These are phyloP conservation scores for Plenodomus lindquistii DNA, from an alignment of 2,329 filamentous ascomycete species.

Conservation along the genomic window DNA sequence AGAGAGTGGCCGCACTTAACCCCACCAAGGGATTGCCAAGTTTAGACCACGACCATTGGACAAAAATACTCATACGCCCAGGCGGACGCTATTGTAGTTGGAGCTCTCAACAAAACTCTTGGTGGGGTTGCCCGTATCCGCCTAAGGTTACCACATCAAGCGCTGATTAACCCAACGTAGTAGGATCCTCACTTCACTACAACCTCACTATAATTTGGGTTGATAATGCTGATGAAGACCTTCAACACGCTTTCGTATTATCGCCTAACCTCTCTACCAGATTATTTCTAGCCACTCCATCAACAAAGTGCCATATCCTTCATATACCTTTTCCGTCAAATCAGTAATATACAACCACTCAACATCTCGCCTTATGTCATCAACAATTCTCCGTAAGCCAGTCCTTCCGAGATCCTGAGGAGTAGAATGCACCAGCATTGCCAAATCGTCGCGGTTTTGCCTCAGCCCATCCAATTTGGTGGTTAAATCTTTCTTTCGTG, in stretches of 20 bases:
- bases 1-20: too few relatives aligned
- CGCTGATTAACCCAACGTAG: too few relatives aligned
- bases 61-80: too few relatives aligned
- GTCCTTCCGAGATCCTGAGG: conserved; percentile 14
- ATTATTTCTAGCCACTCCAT: conserved; percentile 26
- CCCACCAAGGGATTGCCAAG: too few relatives aligned
- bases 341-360: conserved; percentile 30
- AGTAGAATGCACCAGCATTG: conserved; percentile 21
- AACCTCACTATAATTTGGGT: too few relatives aligned
- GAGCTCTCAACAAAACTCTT: too few relatives aligned
- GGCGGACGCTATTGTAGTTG: too few relatives aligned
- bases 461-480: conserved; percentile 7
- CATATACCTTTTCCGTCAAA: conserved; percentile 12
- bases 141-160: too few relatives aligned
- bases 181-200: too few relatives aligned
- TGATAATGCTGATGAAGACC: too few relatives aligned
- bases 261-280: not conserved
- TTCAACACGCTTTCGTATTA: not conserved
- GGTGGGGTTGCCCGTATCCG: too few relatives aligned
- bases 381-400: conserved; percentile 24
- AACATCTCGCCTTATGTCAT: conserved; percentile 20
- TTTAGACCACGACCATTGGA: too few relatives aligned
- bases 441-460: conserved; percentile 12
- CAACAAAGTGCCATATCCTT: conserved; percentile 20
- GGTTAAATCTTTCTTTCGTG: conserved; percentile 7